Evolutionary conservation across 2,329 filamentous ascomycete species (phyloP).

Genomic region (Sporothrix inflata): DNA sequence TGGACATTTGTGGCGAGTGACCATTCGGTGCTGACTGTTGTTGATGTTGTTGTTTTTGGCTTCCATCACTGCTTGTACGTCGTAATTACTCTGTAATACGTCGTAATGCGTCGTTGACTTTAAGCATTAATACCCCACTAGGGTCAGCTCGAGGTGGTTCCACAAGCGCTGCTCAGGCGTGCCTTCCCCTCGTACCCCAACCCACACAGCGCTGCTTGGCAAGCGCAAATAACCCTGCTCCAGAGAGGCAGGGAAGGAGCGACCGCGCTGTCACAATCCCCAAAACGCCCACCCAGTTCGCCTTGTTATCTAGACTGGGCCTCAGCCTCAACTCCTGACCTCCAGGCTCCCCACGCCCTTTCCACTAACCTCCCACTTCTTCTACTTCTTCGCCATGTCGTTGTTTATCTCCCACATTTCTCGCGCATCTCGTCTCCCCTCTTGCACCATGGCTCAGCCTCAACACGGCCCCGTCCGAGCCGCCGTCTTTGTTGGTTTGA

Average conservation of each 20-base stretch:
- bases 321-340: conserved; percentile 3
- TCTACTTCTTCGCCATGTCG: background rate
- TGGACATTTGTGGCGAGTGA: too few species aligned
- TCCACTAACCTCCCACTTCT: background rate
- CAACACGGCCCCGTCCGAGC: background rate
- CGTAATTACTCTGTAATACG: too few species aligned
- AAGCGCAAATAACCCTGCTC: background rate
- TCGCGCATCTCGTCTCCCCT: background rate
- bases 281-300: background rate
- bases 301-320: background rate
- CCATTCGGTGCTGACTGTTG: background rate
- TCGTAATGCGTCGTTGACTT: too few species aligned
- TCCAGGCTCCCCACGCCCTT: background rate
- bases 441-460: background rate
- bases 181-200: conserved; percentile 6
- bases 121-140: too few species aligned
- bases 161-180: too few species aligned
- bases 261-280: background rate
- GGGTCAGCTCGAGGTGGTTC: too few species aligned
- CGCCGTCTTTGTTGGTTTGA: background rate
- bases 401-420: background rate
- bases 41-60: background rate
- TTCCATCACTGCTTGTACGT: too few species aligned
- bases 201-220: conserved; percentile 5
- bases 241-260: background rate